These are phyloP conservation scores for Starmerella floricola DNA, from an alignment of 805 yeast genomes.

Conservation along the genomic window DNA sequence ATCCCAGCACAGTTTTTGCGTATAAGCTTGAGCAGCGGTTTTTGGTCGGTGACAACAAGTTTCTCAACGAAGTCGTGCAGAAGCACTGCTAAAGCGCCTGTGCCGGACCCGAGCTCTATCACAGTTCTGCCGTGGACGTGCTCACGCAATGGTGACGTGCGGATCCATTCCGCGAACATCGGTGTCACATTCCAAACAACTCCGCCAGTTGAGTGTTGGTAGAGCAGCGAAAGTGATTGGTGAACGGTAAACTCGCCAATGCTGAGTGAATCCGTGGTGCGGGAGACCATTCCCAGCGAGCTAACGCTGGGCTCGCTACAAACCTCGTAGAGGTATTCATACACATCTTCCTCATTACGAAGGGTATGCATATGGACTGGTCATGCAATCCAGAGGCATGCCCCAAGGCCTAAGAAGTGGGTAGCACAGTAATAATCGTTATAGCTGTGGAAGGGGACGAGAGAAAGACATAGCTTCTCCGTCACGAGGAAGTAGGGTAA, in stretches of 20 bases:
- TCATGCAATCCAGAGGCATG: too few relatives aligned
- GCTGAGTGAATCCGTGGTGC: conserved; percentile 1
- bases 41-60: conserved; percentile 21
- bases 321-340: conserved; percentile 12
- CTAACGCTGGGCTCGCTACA: not conserved
- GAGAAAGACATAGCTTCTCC: too few relatives aligned
- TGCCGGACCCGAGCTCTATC: conserved; percentile 23
- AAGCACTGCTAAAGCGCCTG: conserved; percentile 21
- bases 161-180: conserved; percentile 13
- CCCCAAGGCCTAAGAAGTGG: too few relatives aligned
- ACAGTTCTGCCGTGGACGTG: conserved; percentile 4
- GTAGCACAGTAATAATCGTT: too few relatives aligned
- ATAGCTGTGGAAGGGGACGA: too few relatives aligned
- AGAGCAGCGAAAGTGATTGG: conserved; percentile 17
- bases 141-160: not conserved
- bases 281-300: conserved; percentile 13
- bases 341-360: conserved; percentile 3
- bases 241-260: conserved; percentile 11
- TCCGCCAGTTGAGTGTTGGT: conserved; percentile 21
- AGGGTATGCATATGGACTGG: too few relatives aligned
- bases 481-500: too few relatives aligned
- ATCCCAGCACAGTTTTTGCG: conserved; percentile 7
- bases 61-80: conserved; percentile 1
- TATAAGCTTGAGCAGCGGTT: conserved; percentile 19
- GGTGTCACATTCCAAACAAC: conserved; percentile 22